A percentile compares a stretch with the other conserved stretches of the same genome.
These are phyloP conservation scores for Sarocladiaceae sp. DNA, from an alignment of 2,329 filamentous ascomycete genomes.

Conservation along the genomic window DNA sequence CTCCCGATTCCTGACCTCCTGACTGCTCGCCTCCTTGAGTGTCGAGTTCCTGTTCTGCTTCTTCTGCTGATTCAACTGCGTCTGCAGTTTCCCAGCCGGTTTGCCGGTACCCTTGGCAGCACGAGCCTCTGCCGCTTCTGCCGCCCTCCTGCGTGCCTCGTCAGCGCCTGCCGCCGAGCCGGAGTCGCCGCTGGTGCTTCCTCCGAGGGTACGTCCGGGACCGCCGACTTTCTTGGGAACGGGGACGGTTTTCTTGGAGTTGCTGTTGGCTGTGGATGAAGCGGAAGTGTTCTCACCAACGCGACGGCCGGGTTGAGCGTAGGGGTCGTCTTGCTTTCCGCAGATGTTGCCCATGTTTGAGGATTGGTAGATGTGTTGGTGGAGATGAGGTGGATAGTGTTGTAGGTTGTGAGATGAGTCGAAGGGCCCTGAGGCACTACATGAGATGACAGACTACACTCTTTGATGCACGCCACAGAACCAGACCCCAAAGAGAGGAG, in stretches of 20 bases:
- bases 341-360: conserved; percentile 76
- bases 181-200: conserved; percentile 21
- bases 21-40: conserved; percentile 59
- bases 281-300: conserved; percentile 49
- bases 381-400: neutral
- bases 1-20: conserved; percentile 60
- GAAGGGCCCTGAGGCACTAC: neutral
- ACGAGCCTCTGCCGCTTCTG: conserved; percentile 77
- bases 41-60: conserved; percentile 63
- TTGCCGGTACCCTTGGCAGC: conserved; percentile 48
- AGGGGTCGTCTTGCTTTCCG: conserved; percentile 69
- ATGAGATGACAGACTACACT: too few relatives aligned
- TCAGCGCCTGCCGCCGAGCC: conserved; percentile 20
- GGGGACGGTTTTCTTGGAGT: conserved; percentile 44
- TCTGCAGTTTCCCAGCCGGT: conserved; percentile 61
- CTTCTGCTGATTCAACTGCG: conserved; percentile 69
- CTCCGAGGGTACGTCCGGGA: conserved; percentile 59
- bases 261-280: conserved; percentile 32
- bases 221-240: conserved; percentile 49
- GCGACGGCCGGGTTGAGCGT: conserved; percentile 65
- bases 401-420: neutral
- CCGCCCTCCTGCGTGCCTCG: conserved; percentile 67
- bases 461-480: too few relatives aligned
- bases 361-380: neutral
- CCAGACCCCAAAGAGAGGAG: too few relatives aligned